Percentiles rank a stretch among this genome's conserved stretches.
These are phyloP conservation scores for Neostapfia colusana DNA, from an alignment of 176 grass and related monocot species.

Conservation along the genomic window DNA sequence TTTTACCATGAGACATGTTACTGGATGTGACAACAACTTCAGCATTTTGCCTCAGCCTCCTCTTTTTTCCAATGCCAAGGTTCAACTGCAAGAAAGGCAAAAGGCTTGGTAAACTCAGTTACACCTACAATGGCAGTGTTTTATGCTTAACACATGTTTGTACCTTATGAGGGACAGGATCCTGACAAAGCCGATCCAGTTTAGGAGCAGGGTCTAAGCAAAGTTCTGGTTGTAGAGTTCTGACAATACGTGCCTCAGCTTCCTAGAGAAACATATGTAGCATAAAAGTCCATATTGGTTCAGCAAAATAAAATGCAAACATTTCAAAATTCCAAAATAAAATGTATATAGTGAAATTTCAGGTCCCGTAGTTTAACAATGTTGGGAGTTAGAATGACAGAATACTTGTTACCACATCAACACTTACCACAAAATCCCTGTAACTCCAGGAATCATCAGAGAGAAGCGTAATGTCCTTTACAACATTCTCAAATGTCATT, in stretches of 20 bases:
- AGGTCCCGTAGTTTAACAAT: constrained; percentile 29
- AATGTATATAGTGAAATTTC: constrained; percentile 17
- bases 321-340: not conserved
- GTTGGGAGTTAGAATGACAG: constrained; percentile 8
- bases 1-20: constrained; percentile 82
- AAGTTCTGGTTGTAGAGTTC: constrained; percentile 80
- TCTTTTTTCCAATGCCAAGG: constrained; percentile 89
- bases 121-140: constrained; percentile 21
- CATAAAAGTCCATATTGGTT: constrained; percentile 28
- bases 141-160: constrained; percentile 19
- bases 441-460: constrained; percentile 99
- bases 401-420: constrained; percentile 5
- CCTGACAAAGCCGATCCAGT: constrained; percentile 77
- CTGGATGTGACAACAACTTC: constrained; percentile 66
- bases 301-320: not conserved
- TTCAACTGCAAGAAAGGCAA: constrained; percentile 64
- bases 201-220: constrained; percentile 90
- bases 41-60: constrained; percentile 65
- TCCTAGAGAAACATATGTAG: constrained; percentile 59
- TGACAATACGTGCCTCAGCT: constrained; percentile 90
- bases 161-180: constrained; percentile 87
- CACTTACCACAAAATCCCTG: constrained; percentile 87
- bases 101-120: constrained; percentile 28
- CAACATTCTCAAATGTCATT: constrained; percentile 98
- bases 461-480: constrained; percentile 76